Evolutionary conservation across 1,284 basidiomycete genomes (phyloP), one percentile per base, ranked within the genome.

Genomic region (Fomitopsis betulina): DNA sequence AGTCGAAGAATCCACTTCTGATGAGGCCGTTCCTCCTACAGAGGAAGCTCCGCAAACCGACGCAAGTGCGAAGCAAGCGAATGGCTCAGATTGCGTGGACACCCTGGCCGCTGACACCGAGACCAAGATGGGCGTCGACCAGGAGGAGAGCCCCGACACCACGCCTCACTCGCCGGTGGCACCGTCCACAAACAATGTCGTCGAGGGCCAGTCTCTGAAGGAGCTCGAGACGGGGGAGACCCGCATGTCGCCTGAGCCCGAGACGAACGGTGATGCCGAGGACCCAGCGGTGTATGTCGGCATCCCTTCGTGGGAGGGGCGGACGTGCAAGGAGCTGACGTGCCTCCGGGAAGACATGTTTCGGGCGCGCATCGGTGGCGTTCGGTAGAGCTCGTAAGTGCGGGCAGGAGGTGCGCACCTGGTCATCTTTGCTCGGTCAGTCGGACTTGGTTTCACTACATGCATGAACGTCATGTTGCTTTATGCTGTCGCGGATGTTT

Each of bases 331-430:
- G 66, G 89, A 93, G 74, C 73, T 97, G 15, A 79, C 90, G 9
- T 80, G 81, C 56, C 72, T 97, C 63, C 87, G 89, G 66, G 93
- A 96, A 74, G 89, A 89, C 55, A 94, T 96, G 89, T 95, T 92
- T 74, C 93, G 86, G 84, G 89, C 93, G 37, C 76, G 93, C 55
- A 76, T 94, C 35, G 94, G 94, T 1, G 85, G 84, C 5, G 67
- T 83, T 57, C 78, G 77, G 63, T 76, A 47, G 58, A 58, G 27
- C 23, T 13, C 13, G 27, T 9, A 12, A 33, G 32, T 33, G 32
- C 6, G 12, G 32, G 3, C 23, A 25, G 10, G 5, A 4, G 27
- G 27, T 30, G 27, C 27, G 27, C 27, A 30, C 8, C 27, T 30
- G 1, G 0, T 30, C 27, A 8, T 30, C 27, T 30, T 5, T 33